Conservation (phyloP, 2,329 filamentous ascomycete species). For the Fusarium sambucinum region DNA sequence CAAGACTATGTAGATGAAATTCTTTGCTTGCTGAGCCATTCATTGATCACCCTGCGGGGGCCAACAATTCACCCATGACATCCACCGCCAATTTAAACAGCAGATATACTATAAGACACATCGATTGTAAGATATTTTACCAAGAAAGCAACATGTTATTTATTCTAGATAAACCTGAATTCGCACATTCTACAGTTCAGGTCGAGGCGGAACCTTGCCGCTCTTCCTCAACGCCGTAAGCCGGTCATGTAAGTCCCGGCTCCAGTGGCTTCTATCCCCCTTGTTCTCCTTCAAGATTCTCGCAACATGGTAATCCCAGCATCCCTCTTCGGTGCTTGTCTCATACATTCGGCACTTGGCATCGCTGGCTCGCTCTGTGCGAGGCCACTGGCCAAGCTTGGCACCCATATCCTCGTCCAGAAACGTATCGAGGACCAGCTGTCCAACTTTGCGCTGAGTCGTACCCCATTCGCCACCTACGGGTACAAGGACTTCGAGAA, state of each 20-base stretch:
- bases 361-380: slow-evolving; percentile 50
- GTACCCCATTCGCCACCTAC: slow-evolving; percentile 62
- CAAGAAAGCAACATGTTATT: not conserved
- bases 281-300: slow-evolving; percentile 55
- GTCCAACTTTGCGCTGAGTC: slow-evolving; percentile 66
- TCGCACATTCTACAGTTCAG: slow-evolving; percentile 51
- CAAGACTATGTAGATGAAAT: slow-evolving; percentile 29
- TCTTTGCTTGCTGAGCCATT: slow-evolving; percentile 21
- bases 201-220: slow-evolving; percentile 43
- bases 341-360: slow-evolving; percentile 53
- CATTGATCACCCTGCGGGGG: slow-evolving; percentile 15
- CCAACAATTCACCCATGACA: slow-evolving; percentile 12
- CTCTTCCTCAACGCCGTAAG: slow-evolving; percentile 51
- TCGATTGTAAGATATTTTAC: not conserved
- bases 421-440: slow-evolving; percentile 73
- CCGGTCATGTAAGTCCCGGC: slow-evolving; percentile 55
- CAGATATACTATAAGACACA: not conserved
- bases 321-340: slow-evolving; percentile 60
- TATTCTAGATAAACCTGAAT: not conserved
- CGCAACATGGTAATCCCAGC: slow-evolving; percentile 68
- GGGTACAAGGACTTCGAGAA: slow-evolving; percentile 65
- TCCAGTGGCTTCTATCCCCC: slow-evolving; percentile 59
- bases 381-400: slow-evolving; percentile 67
- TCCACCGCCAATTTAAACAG: not conserved
- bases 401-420: slow-evolving; percentile 75